These are phyloP conservation scores for Exophiala mesophila DNA, from an alignment of 2,329 filamentous ascomycete genomes.

Conservation along the genomic window DNA sequence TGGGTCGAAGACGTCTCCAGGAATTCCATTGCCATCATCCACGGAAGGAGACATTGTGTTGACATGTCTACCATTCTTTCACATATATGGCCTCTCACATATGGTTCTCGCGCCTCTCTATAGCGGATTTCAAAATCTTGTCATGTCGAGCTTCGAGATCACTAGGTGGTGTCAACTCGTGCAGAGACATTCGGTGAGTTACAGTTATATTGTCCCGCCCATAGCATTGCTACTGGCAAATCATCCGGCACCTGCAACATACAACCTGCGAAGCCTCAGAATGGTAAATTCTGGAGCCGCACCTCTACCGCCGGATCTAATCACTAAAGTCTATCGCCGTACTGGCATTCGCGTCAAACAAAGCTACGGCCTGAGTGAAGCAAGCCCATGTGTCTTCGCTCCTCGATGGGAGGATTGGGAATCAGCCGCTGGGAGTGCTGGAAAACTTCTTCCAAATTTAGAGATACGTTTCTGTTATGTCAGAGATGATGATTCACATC, in stretches of 20 bases:
- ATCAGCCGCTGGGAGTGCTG: not conserved
- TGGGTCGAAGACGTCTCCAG: no score
- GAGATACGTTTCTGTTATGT: not conserved
- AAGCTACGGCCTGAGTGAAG: constrained; percentile 76
- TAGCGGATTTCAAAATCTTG: constrained; percentile 66
- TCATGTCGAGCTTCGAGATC: constrained; percentile 72
- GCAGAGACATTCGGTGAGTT: constrained; percentile 62
- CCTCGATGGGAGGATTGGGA: constrained; percentile 4
- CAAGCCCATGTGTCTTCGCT: no score
- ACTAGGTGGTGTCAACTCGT: constrained; percentile 59
- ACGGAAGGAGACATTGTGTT: not conserved
- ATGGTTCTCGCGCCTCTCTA: constrained; percentile 61
- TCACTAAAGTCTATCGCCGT: constrained; percentile 61
- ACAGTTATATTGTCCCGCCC: constrained; percentile 68
- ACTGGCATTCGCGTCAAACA: constrained; percentile 56
- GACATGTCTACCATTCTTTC: constrained; percentile 61
- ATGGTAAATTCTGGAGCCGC: constrained; percentile 69
- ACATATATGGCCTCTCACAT: constrained; percentile 73
- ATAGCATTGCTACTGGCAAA: constrained; percentile 73
- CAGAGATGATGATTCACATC: not conserved
- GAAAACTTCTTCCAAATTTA: not conserved
- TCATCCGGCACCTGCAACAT: constrained; percentile 57
- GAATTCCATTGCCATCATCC: no score
- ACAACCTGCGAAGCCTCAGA: constrained; percentile 64
- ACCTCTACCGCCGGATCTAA: constrained; percentile 67